Evolutionary conservation across 192 early-diverging fungal species (phyloP).

Genomic region (Coemansia sp.): DNA sequence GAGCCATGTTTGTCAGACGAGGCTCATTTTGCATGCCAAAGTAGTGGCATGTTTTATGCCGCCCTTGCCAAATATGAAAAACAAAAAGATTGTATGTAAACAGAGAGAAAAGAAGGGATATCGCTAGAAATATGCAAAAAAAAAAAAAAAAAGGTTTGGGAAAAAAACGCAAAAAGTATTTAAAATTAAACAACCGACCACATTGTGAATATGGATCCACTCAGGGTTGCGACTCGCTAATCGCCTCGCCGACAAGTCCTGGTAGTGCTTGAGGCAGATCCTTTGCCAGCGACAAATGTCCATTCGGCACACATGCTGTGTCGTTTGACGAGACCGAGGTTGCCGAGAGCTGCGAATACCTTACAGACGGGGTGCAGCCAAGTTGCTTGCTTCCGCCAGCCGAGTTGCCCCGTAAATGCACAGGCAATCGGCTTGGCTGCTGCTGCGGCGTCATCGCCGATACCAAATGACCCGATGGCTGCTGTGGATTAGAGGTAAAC

Average conservation of each 20-base stretch:
- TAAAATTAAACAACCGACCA: neutral
- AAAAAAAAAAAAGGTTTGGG: neutral
- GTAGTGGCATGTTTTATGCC: too few relatives aligned
- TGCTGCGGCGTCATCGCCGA: neutral
- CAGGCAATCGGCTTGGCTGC: neutral
- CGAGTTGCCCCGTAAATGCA: neutral
- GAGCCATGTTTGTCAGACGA: neutral
- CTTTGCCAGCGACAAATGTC: constrained; percentile 27
- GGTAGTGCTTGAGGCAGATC: constrained; percentile 1
- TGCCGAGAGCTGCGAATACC: constrained; percentile 38
- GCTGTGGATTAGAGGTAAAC: neutral
- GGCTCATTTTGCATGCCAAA: neutral
- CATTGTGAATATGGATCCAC: neutral
- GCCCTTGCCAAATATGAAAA: too few relatives aligned
- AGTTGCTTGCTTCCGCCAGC: neutral
- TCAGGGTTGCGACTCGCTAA: neutral
- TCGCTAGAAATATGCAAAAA: neutral
- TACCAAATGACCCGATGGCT: too few relatives aligned
- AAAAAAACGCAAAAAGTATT: neutral
- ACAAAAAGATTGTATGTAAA: too few relatives aligned
- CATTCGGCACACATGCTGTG: constrained; percentile 35
- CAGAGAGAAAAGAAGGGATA: neutral
- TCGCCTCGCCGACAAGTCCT: neutral
- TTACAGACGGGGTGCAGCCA: neutral
- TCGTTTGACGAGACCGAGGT: constrained; percentile 46